phyloP scores from a whole-genome alignment of 306 rosid genomes.

The Carpinus fangiana region DNA sequence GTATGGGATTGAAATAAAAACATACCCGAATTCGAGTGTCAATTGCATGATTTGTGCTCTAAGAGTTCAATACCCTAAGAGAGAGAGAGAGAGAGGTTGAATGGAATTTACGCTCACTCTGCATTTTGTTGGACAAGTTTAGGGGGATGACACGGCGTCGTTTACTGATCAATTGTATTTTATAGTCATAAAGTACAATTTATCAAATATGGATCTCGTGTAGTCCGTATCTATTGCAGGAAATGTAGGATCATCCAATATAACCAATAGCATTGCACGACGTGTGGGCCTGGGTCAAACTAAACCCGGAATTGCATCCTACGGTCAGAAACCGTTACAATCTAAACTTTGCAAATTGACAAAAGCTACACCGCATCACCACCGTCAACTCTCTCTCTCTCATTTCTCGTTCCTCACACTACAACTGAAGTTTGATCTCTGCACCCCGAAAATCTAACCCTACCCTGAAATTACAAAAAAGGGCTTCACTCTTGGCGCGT shows the following conservation, averaged over 20 bases:
- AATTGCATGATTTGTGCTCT: slow-evolving; percentile 53
- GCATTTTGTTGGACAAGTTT: neutral
- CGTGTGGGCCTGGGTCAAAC: neutral
- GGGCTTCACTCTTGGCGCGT: slow-evolving; percentile 21
- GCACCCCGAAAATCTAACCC: slow-evolving; percentile 10
- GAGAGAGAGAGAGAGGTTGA: neutral
- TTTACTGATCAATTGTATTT: too few species aligned
- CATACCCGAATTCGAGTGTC: slow-evolving; percentile 84
- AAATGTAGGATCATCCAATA: neutral
- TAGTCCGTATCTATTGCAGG: neutral
- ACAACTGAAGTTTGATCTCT: neutral
- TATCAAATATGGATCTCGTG: too few species aligned
- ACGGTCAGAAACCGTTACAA: neutral
- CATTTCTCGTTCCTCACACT: slow-evolving; percentile 7
- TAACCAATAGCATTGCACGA: neutral
- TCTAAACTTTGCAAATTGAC: neutral
- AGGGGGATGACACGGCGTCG: neutral
- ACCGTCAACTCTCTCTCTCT: neutral
- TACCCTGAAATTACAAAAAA: slow-evolving; percentile 24
- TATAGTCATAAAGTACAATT: too few species aligned
- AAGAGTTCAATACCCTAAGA: slow-evolving; percentile 31
- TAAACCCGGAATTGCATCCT: neutral
- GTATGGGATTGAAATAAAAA: neutral
- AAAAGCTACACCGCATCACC: slow-evolving; percentile 4
- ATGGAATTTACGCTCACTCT: neutral